A percentile compares a stretch with the other conserved stretches of the same genome.
Conservation (phyloP, 768 basidiomycete species). For the Phallus indusiatus region DNA sequence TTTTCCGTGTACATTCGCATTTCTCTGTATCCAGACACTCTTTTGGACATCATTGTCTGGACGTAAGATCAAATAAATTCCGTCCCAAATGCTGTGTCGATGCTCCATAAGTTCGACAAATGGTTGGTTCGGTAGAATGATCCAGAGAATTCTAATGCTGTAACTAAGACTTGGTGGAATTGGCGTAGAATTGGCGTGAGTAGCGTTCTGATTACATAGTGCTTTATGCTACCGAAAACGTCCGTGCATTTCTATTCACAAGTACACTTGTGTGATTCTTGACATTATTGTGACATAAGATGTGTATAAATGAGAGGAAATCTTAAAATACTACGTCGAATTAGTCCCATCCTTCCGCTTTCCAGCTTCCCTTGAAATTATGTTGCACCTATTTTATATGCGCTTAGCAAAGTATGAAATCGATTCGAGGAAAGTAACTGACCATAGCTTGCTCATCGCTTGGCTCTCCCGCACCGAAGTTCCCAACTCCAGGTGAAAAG, state of each 20-base stretch:
- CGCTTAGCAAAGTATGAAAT: background rate
- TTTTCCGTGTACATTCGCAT: background rate
- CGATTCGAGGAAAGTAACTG: constrained; percentile 11
- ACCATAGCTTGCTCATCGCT: constrained; percentile 20
- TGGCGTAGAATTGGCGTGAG: no score
- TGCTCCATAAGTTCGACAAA: no score
- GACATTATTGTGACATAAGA: background rate
- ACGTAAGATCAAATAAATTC: no score
- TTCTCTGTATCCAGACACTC: background rate
- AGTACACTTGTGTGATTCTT: no score
- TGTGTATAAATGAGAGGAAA: background rate
- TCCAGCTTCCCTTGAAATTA: constrained; percentile 6
- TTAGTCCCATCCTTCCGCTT: background rate
- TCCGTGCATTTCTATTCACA: no score
- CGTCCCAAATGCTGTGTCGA: background rate
- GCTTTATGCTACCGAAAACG: no score
- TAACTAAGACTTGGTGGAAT: no score
- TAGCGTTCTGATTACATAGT: no score
- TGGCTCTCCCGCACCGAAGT: constrained; percentile 16
- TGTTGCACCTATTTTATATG: constrained; percentile 3
- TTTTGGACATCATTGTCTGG: background rate
- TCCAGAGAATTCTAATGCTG: no score
- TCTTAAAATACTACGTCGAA: background rate
- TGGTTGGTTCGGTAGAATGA: no score
- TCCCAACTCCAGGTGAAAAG: constrained; percentile 24